Evolutionary conservation across 306 rosid species (phyloP), one percentile per base, ranked within the genome.

Genomic region (Parietaria judaica): DNA sequence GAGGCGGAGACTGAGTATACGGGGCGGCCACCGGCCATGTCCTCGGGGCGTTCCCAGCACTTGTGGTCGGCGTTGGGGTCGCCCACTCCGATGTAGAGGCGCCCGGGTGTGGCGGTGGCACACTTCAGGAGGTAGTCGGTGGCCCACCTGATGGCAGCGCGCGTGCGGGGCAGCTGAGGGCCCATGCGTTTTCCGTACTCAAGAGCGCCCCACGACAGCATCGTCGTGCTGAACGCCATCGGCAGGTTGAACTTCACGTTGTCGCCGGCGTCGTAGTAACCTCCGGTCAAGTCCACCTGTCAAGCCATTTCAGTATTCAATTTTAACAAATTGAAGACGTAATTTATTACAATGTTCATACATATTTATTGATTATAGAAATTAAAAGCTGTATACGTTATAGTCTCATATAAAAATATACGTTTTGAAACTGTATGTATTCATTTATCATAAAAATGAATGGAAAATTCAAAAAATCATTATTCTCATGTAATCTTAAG

Each of bases 31-130:
- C 95, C 84, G 74, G 80, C 81, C 96, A 91, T 91, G 68, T 91
- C 96, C 68, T 91, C 98, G 1, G 98, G 96, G 51, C 98, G 81
- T 48, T 86, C 98, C 98, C 98, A 92, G 14, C 98, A 92, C 41
- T 80, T 85, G 72, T 88, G 96, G 72, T 92, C 98, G 6, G 53
- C 76, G 11, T 82, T 82, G 0, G 94, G 90, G 67, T 92, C 92
- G 3, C 96, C 98, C 11, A 92, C 90, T 0, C 98, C 98, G 41
- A 86, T 95, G 8, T 92, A 92, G 59, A 92, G 90, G 71, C 36
- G 76, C 1, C 86, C 92, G 0, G 95, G 90, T 0, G 94, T 82
- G 16, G 88, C 70, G 14, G 53, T 68, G 3, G 98, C 95, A 45
- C 98, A 88, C 64, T 84, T 92, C 0, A 92, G 64, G 59, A 92